phyloP scores from a whole-genome alignment of 2,329 filamentous ascomycete genomes.

The Apiospora aurea region DNA sequence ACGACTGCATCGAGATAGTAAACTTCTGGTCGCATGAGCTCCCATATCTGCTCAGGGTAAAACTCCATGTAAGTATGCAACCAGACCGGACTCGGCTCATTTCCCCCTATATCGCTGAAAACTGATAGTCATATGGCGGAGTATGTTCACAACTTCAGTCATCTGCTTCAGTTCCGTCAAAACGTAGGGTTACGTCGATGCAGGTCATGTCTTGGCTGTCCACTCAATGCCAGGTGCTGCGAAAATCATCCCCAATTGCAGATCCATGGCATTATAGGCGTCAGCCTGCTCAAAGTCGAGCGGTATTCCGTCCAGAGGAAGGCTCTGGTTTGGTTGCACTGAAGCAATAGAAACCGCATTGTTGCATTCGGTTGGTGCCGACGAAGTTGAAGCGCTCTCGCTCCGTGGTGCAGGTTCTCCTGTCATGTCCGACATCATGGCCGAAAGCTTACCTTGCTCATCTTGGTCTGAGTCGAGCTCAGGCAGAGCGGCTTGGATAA shows the following conservation, averaged over 20 bases:
- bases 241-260: slow-evolving; percentile 5
- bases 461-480: slow-evolving; percentile 18
- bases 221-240: slow-evolving; percentile 12
- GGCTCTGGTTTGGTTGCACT: background rate
- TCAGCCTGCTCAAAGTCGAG: slow-evolving; percentile 26
- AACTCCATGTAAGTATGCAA: background rate
- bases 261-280: slow-evolving; percentile 20
- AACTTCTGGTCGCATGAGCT: background rate
- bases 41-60: background rate
- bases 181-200: too few species aligned
- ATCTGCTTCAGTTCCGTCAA: background rate
- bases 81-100: background rate
- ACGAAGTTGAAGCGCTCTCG: too few species aligned
- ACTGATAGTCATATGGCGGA: background rate
- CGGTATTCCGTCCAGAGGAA: slow-evolving; percentile 26
- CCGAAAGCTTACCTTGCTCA: slow-evolving; percentile 21
- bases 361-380: background rate
- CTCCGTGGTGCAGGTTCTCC: background rate
- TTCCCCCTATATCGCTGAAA: background rate
- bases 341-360: background rate
- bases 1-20: background rate
- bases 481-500: slow-evolving; percentile 22
- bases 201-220: slow-evolving; percentile 37
- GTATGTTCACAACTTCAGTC: background rate
- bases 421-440: slow-evolving; percentile 27